Conservation (phyloP, 1,284 basidiomycete genomes). For the Bondarzewia mesenterica region DNA sequence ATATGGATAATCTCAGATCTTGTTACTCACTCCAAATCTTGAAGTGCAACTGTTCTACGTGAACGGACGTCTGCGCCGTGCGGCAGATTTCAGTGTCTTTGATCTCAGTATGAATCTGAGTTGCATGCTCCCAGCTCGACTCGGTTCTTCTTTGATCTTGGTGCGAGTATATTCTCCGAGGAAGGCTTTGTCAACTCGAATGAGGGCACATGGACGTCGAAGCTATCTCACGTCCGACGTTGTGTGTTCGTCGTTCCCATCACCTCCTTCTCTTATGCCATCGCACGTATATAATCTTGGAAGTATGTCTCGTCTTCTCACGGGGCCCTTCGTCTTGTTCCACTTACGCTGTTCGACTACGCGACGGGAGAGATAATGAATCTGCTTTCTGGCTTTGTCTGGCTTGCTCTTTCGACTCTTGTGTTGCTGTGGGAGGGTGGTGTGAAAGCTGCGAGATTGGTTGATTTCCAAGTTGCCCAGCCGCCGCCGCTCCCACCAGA, state of each 20-base stretch:
- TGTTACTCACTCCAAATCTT: no score
- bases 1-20: no score
- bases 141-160: no score
- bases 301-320: background rate
- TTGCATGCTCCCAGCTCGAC: no score
- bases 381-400: background rate
- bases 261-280: background rate
- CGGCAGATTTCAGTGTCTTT: no score
- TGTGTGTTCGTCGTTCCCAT: background rate
- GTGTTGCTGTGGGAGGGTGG: background rate
- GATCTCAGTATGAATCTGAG: no score
- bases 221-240: background rate
- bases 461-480: conserved; percentile 68
- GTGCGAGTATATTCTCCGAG: no score
- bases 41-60: no score
- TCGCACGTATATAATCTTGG: background rate
- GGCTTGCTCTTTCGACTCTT: background rate
- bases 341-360: no score
- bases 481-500: conserved; percentile 55
- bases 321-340: no score
- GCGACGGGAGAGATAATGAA: background rate
- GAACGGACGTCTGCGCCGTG: no score
- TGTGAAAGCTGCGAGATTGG: conserved; percentile 27
- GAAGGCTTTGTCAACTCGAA: background rate
- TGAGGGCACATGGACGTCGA: background rate